phyloP scores from a whole-genome alignment of 345 rosid species.

The Cardamine resedifolia region DNA sequence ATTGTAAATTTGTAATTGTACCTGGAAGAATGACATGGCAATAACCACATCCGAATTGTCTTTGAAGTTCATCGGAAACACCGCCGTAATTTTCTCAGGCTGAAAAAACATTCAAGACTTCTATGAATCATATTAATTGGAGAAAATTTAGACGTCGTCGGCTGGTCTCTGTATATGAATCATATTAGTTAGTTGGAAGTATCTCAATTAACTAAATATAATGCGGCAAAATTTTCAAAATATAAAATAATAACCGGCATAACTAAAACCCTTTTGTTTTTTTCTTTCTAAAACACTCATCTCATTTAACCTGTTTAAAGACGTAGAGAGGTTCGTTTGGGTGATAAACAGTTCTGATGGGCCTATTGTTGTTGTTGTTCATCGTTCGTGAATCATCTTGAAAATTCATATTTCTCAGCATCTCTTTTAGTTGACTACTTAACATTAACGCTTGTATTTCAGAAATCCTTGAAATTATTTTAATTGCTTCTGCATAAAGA shows the following conservation, averaged over 20 bases:
- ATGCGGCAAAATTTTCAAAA: neutral
- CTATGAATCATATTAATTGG: no score
- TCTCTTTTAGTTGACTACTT: constrained; percentile 76
- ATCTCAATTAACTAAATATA: neutral
- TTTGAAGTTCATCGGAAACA: constrained; percentile 86
- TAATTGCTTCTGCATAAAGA: constrained; percentile 59
- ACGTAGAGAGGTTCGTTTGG: constrained; percentile 76
- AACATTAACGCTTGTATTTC: constrained; percentile 68
- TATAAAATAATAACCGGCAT: neutral
- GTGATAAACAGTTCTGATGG: constrained; percentile 68
- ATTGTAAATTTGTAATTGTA: constrained; percentile 24
- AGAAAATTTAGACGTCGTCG: neutral
- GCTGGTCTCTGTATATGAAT: neutral
- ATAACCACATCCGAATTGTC: constrained; percentile 75
- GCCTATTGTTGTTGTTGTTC: constrained; percentile 32
- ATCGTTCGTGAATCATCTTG: constrained; percentile 38
- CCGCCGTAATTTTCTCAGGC: constrained; percentile 62
- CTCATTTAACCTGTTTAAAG: constrained; percentile 62
- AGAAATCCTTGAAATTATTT: constrained; percentile 60
- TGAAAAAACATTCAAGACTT: constrained; percentile 30
- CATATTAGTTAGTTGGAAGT: neutral
- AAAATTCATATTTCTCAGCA: constrained; percentile 50
- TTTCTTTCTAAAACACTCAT: neutral
- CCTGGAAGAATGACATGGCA: constrained; percentile 89
- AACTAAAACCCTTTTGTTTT: constrained; percentile 44